These are phyloP conservation scores for Xylariaceae sp. DNA, from an alignment of 2,329 filamentous ascomycete species.

Conservation along the genomic window DNA sequence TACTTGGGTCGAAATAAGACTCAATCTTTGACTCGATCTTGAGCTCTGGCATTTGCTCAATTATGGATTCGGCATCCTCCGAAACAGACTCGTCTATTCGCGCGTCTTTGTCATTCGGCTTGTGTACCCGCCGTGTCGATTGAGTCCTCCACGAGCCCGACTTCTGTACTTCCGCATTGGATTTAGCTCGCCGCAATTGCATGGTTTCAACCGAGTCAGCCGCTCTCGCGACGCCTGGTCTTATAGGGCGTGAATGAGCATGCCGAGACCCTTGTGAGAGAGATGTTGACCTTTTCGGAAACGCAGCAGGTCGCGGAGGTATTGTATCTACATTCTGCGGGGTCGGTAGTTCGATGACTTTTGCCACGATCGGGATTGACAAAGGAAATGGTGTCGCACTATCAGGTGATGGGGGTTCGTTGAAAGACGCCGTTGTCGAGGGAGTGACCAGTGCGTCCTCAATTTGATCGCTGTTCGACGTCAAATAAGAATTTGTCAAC, in stretches of 20 bases:
- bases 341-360: too few relatives aligned
- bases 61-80: not conserved
- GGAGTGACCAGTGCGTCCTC: too few relatives aligned
- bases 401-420: not conserved
- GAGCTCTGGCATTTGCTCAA: not conserved
- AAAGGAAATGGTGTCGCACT: too few relatives aligned
- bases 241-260: too few relatives aligned
- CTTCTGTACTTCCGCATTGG: constrained; percentile 18
- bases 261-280: constrained; percentile 14
- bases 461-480: too few relatives aligned
- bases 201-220: constrained; percentile 8
- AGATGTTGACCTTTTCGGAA: constrained; percentile 17
- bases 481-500: too few relatives aligned
- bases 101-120: not conserved
- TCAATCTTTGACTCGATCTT: not conserved
- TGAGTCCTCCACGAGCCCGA: constrained; percentile 12
- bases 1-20: not conserved
- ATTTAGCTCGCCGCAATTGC: constrained; percentile 22
- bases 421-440: too few relatives aligned
- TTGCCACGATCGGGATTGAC: too few relatives aligned
- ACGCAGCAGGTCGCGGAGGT: constrained; percentile 2
- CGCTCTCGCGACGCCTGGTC: too few relatives aligned
- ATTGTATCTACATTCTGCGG: too few relatives aligned
- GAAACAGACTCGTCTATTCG: not conserved
- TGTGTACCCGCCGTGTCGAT: constrained; percentile 6